Base-by-base conservation (phyloP, 805 yeast genomes). In the Candida endomychidarum region DNA sequence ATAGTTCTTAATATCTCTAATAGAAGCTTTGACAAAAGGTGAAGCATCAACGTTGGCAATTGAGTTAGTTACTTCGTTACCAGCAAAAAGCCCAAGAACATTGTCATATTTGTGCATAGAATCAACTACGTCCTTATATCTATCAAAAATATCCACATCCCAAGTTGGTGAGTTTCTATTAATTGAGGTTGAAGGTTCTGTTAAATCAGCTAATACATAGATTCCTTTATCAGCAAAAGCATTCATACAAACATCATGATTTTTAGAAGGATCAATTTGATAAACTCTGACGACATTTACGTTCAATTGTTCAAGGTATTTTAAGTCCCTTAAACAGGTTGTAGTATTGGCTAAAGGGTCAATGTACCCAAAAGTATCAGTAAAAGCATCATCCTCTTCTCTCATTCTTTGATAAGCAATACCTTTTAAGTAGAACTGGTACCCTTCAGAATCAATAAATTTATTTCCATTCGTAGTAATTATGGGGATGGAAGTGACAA, bases 371-470 rank as follows among this genome's bases (percentile, higher is more conserved):
- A 55, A 43, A 4, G 47, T 37, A 1, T 45, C 39, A 9, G 51
- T 54, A 33, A 48, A 56, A 47, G 36, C 19, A 54, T 58, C 52
- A 53, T 53, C 54, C 47, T 68, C 70, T 38, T 77, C 75, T 10
- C 80, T 72, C 50, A 81, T 76, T 31, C 83, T 80, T 65, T 89
- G 96, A 64, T 89, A 88, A 0, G 96, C 95, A 37, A 88, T 76
- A 50, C 97, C 97, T 55, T 80, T 82, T 55, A 90, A 76, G 63
- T 81, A 90, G 65, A 90, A 90, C 65, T 87, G 95, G 30, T 84
- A 75, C 8, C 89, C 91, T 49, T 70, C 72, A 14, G 81, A 65
- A 63, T 79, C 77, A 63, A 83, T 88, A 63, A 91, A 88, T 62
- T 85, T 83, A 70, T 77, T 41, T 5, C 44, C 44, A 5, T 20